phyloP scores from a whole-genome alignment of 495 filamentous ascomycete genomes.

The Amphirosellinia nigrospora region DNA sequence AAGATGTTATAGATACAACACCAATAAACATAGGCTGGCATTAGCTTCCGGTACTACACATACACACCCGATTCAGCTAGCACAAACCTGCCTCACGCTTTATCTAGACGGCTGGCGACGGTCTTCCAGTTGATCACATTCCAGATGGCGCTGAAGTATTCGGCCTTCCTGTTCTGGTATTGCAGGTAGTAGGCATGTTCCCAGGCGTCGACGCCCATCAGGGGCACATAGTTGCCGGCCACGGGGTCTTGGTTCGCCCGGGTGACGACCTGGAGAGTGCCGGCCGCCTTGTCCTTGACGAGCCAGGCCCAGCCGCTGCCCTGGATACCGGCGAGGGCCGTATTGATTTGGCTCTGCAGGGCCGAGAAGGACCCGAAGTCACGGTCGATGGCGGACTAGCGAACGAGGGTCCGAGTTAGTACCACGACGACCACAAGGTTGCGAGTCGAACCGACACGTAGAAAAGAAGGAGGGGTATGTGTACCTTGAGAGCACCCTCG shows the following conservation, averaged over 20 bases:
- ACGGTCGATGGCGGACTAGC: constrained; percentile 66
- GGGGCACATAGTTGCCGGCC: constrained; percentile 73
- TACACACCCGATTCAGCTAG: not conserved
- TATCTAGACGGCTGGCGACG: constrained; percentile 79
- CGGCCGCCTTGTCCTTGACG: constrained; percentile 88
- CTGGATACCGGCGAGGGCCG: constrained; percentile 85
- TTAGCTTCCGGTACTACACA: not conserved
- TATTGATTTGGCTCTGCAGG: constrained; percentile 85
- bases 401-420: not conserved
- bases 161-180: constrained; percentile 84
- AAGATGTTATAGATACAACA: not conserved
- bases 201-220: constrained; percentile 91
- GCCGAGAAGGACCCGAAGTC: constrained; percentile 77
- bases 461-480: not conserved
- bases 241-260: constrained; percentile 87
- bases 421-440: constrained; percentile 12
- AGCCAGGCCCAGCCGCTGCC: constrained; percentile 97
- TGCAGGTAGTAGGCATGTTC: constrained; percentile 78
- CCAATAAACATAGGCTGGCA: not conserved
- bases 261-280: constrained; percentile 76
- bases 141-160: constrained; percentile 82
- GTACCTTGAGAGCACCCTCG: constrained; percentile 57
- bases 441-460: not conserved
- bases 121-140: constrained; percentile 93
- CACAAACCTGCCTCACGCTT: constrained; percentile 34